Evolutionary conservation across 306 rosid genomes (phyloP).

Genomic region (Quercus berberidifolia): DNA sequence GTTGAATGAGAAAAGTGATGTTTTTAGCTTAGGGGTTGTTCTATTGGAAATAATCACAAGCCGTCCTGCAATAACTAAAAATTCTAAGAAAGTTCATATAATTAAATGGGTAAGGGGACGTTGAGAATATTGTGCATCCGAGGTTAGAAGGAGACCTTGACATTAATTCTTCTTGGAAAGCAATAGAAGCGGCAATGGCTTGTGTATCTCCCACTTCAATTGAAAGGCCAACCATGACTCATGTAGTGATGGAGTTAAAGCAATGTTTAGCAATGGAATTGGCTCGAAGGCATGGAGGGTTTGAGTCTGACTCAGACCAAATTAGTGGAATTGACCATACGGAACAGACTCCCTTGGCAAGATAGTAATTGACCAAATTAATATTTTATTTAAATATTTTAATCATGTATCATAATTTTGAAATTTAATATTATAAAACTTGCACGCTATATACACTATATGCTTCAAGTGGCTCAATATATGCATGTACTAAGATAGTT

Average conservation of each 20-base stretch:
- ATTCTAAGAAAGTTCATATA: conserved; percentile 24
- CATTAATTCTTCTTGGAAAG: conserved; percentile 32
- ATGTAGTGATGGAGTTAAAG: conserved; percentile 39
- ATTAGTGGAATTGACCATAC: too few species aligned
- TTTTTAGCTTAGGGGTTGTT: conserved; percentile 53
- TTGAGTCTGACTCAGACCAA: neutral
- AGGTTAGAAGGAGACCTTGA: conserved; percentile 23
- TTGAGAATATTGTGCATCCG: conserved; percentile 38
- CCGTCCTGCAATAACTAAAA: conserved; percentile 14
- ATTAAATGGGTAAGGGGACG: conserved; percentile 45
- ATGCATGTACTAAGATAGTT: too few species aligned
- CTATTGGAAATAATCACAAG: conserved; percentile 46
- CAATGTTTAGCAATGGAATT: conserved; percentile 34
- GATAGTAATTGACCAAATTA: too few species aligned
- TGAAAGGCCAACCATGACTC: conserved; percentile 49
- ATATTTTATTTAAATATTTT: too few species aligned
- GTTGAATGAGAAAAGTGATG: conserved; percentile 54
- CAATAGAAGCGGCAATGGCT: conserved; percentile 46
- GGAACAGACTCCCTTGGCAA: too few species aligned
- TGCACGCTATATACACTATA: too few species aligned
- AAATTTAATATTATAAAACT: too few species aligned
- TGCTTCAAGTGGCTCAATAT: too few species aligned
- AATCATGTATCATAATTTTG: too few species aligned
- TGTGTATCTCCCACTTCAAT: conserved; percentile 26
- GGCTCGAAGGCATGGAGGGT: neutral